A percentile compares a stretch with the other conserved stretches of the same genome.
Conservation (phyloP, 257 asterid species). For the Perilla frutescens region DNA sequence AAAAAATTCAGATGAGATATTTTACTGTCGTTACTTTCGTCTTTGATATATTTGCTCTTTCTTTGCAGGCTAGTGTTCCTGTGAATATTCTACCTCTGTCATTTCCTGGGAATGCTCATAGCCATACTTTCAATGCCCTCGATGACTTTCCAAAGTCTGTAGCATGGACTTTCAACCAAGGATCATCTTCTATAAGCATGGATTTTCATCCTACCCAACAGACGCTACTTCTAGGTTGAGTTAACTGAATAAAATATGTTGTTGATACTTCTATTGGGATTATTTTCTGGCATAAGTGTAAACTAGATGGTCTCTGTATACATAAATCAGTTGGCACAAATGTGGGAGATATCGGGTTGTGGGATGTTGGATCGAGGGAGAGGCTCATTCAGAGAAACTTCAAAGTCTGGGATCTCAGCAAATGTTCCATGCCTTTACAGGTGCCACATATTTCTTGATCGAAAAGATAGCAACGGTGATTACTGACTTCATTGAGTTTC, state of each 20-base stretch:
- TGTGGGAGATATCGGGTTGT: conserved; percentile 83
- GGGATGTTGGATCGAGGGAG: conserved; percentile 91
- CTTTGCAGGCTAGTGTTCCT: conserved; percentile 69
- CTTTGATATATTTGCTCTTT: conserved; percentile 20
- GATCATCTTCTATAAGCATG: conserved; percentile 95
- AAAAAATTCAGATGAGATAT: conserved; percentile 1
- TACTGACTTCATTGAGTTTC: neutral
- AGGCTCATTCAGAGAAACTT: conserved; percentile 74
- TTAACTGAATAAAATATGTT: conserved; percentile 11
- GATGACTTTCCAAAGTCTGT: conserved; percentile 90
- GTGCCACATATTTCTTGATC: conserved; percentile 41
- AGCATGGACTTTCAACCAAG: conserved; percentile 79
- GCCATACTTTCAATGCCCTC: conserved; percentile 59
- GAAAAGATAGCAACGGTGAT: conserved; percentile 1
- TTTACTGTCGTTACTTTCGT: neutral
- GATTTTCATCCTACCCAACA: conserved; percentile 94
- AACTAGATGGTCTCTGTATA: conserved; percentile 26
- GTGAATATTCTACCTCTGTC: conserved; percentile 73
- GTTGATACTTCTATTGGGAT: neutral
- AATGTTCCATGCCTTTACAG: conserved; percentile 85
- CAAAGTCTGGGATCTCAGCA: conserved; percentile 86
- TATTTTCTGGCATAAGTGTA: conserved; percentile 14
- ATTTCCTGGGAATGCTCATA: conserved; percentile 72
- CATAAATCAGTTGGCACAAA: conserved; percentile 82
- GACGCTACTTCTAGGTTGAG: conserved; percentile 81